Evolutionary conservation across 2,329 filamentous ascomycete genomes (phyloP), one percentile per base, ranked within the genome.

Genomic region (Penicillium freii): DNA sequence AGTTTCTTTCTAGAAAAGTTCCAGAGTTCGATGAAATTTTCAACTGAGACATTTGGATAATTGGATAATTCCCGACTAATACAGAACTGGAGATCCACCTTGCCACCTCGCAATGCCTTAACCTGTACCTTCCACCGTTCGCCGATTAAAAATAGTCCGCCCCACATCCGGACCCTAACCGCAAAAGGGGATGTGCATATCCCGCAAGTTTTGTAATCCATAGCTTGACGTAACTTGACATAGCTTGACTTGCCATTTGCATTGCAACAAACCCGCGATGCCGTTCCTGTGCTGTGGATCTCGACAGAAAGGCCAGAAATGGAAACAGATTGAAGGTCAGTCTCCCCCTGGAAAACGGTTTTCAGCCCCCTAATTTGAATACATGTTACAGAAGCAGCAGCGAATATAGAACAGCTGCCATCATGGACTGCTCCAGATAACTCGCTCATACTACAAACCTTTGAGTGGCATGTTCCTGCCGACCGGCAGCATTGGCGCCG

Each of bases 381-480:
- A 40, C 19, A n/a, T 48, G 31, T 3, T 7, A 51, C 21, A 62
- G 63, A 62, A 44, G 46, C 54, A 29, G 70, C 64, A 11, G 55
- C 65, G 21, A 45, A 64, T 34, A 57, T 72, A 40, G 65, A 72
- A 47, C 56, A 64, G 23, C 57, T 68, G 4, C 63, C 69, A 36
- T 71, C 72, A 60, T 74, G 71, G 72, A 59, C 64, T 47, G 63
- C 66, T 5, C 63, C 68, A 10, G 69, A 75, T 44, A 75, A 75
- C 51, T 55, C 60, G 17, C 82, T 84, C 51, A 83, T 91, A 73
- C 80, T 91, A 62, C 87, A 90, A 71, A 83, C 80, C 9, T 91
- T 89, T 69, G 88, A 91, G 76, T 91, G 88, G 88, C 86, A 91
- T 69, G 79, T 85, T 4, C 85, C 86, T 3, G 80, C 82, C 42